Evolutionary conservation across 305 asterid genomes (phyloP).

Genomic region (Solanum hybrid): DNA sequence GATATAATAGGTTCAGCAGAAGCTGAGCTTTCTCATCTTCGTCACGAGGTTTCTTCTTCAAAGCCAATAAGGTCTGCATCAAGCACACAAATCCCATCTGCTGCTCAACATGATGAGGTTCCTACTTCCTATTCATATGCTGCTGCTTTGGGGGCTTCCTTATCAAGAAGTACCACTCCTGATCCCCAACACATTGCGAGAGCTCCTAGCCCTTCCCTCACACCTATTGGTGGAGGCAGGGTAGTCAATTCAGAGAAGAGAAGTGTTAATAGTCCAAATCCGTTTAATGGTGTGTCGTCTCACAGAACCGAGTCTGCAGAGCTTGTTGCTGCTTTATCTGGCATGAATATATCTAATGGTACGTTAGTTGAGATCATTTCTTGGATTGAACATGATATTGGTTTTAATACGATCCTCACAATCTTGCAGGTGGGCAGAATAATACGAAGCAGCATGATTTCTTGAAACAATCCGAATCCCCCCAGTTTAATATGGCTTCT

Average conservation of each 20-base stretch:
- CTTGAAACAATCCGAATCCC: conserved; percentile 35
- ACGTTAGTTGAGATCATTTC: conserved; percentile 34
- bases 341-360: conserved; percentile 73
- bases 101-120: conserved; percentile 44
- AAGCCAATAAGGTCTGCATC: conserved; percentile 40
- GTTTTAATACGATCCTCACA: neutral
- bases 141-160: conserved; percentile 32
- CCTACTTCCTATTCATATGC: conserved; percentile 86
- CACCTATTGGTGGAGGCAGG: conserved; percentile 88
- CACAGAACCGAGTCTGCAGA: conserved; percentile 51
- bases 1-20: conserved; percentile 44
- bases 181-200: conserved; percentile 73
- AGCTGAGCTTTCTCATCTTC: conserved; percentile 64
- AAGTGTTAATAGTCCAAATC: conserved; percentile 44
- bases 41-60: conserved; percentile 37
- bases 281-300: conserved; percentile 54
- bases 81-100: conserved; percentile 40
- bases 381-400: conserved; percentile 35
- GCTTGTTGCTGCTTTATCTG: conserved; percentile 70
- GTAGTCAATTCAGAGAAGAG: conserved; percentile 48
- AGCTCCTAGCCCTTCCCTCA: conserved; percentile 88
- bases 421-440: conserved; percentile 36
- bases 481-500: conserved; percentile 24
- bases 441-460: conserved; percentile 35
- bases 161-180: conserved; percentile 95